Evolutionary conservation across 2,329 filamentous ascomycete species (phyloP), one percentile per base, ranked within the genome.

Genomic region (Colletotrichum sp.): DNA sequence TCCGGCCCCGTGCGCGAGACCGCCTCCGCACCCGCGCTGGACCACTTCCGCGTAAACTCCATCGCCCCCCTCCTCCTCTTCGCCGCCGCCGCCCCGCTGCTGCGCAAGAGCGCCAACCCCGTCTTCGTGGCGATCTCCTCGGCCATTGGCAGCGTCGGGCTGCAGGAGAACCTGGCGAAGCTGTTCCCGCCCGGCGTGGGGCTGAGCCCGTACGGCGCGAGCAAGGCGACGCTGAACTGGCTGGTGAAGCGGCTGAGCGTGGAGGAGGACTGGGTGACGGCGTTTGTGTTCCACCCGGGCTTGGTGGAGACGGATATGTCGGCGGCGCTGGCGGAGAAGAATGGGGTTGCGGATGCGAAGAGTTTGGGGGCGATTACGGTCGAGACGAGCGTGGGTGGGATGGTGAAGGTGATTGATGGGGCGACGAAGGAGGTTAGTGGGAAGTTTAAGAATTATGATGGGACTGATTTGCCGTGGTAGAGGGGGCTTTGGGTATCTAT

Each of bases 31-130:
- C 55, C 75, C 1, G 81, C 83, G 1, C 61, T 79, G 3, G 78
- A 82, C 2, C 84, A 87, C 77, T 79, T 88, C 65, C 78, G 83
- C 1, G 76, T 87, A 61, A 90, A 90, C 78, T 21, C 74, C 2
- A 28, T 70, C 39, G 74, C 73, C 6, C 76, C 76, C 2, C 10
- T 77, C 24, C 16, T 67, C 12, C 76, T 77, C n/a, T 63, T 75
- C 30, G 79, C 80, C 67, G 82, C 82, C 16, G 65, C 77, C 8
- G 74, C 73, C n/a, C 78, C 81, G 1, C 76, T 86, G 4, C 79
- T 86, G 5, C 73, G 75, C 26, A 77, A 21, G 24, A 63, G 48
- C 36, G 36, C 15, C 34, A 73, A 60, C 70, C 78, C 80, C 48
- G 80, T 81, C 52, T 83, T 83, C 70, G 72, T 81, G 6, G 79